A percentile compares a stretch with the other conserved stretches of the same genome.
Conservation (phyloP, 164 flowering plant species). For the Vitis cinerea region DNA sequence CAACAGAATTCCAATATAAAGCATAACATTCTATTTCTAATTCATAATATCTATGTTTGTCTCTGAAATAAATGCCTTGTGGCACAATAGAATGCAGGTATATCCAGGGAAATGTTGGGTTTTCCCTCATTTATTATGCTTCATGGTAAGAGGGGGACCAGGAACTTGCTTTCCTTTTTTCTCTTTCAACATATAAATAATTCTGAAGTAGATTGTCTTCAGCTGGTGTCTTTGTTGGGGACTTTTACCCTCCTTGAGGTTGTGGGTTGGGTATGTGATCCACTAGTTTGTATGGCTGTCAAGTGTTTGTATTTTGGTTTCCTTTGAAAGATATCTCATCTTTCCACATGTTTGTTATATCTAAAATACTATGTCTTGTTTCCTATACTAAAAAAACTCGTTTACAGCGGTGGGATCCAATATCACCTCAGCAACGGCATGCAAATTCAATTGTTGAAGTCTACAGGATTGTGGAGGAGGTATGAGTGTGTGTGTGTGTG, state of each 20-base stretch:
- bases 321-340: no score
- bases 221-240: no score
- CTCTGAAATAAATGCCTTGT: neutral
- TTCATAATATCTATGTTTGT: no score
- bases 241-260: no score
- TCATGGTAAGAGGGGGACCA: neutral
- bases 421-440: slow-evolving; percentile 92
- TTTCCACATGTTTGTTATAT: neutral
- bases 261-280: no score
- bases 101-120: neutral
- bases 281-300: no score
- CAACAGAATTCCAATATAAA: no score
- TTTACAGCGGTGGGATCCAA: slow-evolving; percentile 77
- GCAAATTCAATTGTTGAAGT: slow-evolving; percentile 98
- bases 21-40: no score
- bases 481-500: slow-evolving; percentile 19
- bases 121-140: neutral
- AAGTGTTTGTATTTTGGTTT: no score
- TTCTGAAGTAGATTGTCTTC: neutral
- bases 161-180: neutral
- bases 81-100: neutral
- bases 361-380: neutral
- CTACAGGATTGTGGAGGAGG: slow-evolving; percentile 96
- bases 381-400: neutral
- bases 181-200: neutral